These are phyloP conservation scores for Elaphomyces granulatus DNA, from an alignment of 495 filamentous ascomycete species.

Conservation along the genomic window DNA sequence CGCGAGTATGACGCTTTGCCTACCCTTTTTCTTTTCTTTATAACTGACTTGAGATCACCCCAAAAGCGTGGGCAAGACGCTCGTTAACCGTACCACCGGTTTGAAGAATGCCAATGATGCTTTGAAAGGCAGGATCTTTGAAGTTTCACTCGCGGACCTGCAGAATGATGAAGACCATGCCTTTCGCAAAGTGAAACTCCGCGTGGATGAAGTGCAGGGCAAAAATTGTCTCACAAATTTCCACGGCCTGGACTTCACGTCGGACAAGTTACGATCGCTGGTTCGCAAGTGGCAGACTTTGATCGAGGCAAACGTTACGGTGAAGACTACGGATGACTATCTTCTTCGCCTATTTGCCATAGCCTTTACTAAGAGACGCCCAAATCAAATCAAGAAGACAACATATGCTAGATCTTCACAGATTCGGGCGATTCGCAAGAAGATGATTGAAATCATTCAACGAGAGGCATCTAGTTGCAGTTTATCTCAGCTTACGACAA, in stretches of 20 bases:
- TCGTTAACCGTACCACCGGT: slow-evolving; percentile 98
- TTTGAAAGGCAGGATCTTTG: slow-evolving; percentile 95
- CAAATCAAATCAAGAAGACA: slow-evolving; percentile 99
- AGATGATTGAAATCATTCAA: slow-evolving; percentile 99
- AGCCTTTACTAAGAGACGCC: slow-evolving; percentile 95
- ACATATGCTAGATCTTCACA: slow-evolving; percentile 93
- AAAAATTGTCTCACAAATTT: slow-evolving; percentile 99
- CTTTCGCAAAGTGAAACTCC: slow-evolving; percentile 98
- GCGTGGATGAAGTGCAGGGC: slow-evolving; percentile 96
- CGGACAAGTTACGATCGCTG: slow-evolving; percentile 95
- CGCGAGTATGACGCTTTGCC: slow-evolving; percentile 68
- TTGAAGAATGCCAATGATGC: slow-evolving; percentile 99
- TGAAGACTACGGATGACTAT: slow-evolving; percentile 99
- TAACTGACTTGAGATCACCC: background rate
- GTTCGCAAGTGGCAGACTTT: slow-evolving; percentile 99
- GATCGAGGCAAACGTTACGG: slow-evolving; percentile 97
- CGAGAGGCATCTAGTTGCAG: slow-evolving; percentile 90
- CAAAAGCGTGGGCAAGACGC: slow-evolving; percentile 88
- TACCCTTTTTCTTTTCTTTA: slow-evolving; percentile 3
- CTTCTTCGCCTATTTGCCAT: slow-evolving; percentile 96
- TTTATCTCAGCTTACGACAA: slow-evolving; percentile 84
- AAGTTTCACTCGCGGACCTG: slow-evolving; percentile 95
- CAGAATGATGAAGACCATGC: slow-evolving; percentile 99
- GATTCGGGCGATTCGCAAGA: slow-evolving; percentile 93
- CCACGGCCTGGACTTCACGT: slow-evolving; percentile 99